Base-by-base conservation (phyloP, 345 rosid genomes). In the Conringia planisiliqua region DNA sequence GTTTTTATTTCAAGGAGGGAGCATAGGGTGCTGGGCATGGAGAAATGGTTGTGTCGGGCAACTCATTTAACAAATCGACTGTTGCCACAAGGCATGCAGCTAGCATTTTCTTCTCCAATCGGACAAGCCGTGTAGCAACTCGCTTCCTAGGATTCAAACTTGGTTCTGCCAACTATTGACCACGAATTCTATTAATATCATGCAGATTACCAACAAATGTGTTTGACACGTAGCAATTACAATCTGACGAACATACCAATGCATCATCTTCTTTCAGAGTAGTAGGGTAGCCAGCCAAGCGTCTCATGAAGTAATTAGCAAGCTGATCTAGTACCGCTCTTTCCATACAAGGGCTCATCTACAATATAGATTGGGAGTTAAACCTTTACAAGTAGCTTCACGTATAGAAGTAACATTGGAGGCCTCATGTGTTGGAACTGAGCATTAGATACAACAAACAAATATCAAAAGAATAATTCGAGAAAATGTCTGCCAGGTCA, bases 281-380 rank as follows among this genome's bases (percentile, higher is more conserved):
- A n/a, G 98, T 90, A 24, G 90, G 93, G 75, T 94, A 94, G 73
- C 91, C 85, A 79, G 90, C 78, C 38, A 94, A 78, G 47, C 98
- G 88, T 51, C 72, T 70, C 59, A 72, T 83, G 66, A 94, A 94
- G 86, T 91, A 94, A 80, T 83, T 87, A 43, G 82, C 83, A 82
- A 94, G 96, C 75, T 94, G 98, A 67, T 87, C 93, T 57, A 94
- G 76, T 52, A 88, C 96, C 44, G 97, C 97, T 75, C 87, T 85
- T 78, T 94, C 98, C 91, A 85, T 88, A 80, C 98, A 94, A 29
- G 98, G 86, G 68, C 98, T 94, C 80, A 90, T 90, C 97, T 94
- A 73, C 56, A 48, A 74, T 65, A 72, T 30, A 60, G 51, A 46
- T 29, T 2, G 10, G 30, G 66, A 68, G 36, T 78, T 72, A 50